Evolutionary conservation across 108 stramenopile species (phyloP), one percentile per base, ranked within the genome.

Genomic region (Nannochloropsis gaditana): DNA sequence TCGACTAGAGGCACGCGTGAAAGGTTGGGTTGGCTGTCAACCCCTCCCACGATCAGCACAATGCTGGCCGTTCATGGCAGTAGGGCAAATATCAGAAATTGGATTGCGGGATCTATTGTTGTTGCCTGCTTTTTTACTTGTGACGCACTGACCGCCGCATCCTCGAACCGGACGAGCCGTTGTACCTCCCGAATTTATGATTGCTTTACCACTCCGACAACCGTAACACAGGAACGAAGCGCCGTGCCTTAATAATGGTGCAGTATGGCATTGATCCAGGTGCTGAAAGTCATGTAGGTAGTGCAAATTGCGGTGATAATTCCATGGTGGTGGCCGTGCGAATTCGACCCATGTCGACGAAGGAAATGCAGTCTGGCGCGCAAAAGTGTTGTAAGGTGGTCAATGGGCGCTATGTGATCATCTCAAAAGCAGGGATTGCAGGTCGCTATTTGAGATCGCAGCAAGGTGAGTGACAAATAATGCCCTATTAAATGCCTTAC

Each of bases 311-410:
- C n/a, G 59, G 4, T 73, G 42, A 84, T 5, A 21, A 83, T 43
- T 15, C 59, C 87, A 90, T 91, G 44, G 79, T 91, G 43, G 90
- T 91, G 43, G 90, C 90, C n/a, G 90, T 91, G 41, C 43, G 90
- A 11, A 88, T 91, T n/a, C 87, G 90, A 21, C 90, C 90, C 15
- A 82, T 91, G 11, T 86, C 87, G 43, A 9, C 87, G 11, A 44
- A 85, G 5, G 90, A 91, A 85, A 9, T 88, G n/a, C 81, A 79
- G 15, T 45, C 83, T 15, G 90, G 90, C 9, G 85, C 88, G 83
- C 45, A 44, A 44, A 90, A 88, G 11, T 91, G 90, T 82, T 91
- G 90, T 87, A 82, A 86, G 5, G 89, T 88, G 8, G 31, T 91
- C 43, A 86, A 83, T 15, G 85, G 87, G 83, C 88, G 85, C 17